Percentiles rank a stretch among this genome's conserved stretches.
Evolutionary conservation across 306 rosid genomes (phyloP).

Genomic region (Luffa acutangula): DNA sequence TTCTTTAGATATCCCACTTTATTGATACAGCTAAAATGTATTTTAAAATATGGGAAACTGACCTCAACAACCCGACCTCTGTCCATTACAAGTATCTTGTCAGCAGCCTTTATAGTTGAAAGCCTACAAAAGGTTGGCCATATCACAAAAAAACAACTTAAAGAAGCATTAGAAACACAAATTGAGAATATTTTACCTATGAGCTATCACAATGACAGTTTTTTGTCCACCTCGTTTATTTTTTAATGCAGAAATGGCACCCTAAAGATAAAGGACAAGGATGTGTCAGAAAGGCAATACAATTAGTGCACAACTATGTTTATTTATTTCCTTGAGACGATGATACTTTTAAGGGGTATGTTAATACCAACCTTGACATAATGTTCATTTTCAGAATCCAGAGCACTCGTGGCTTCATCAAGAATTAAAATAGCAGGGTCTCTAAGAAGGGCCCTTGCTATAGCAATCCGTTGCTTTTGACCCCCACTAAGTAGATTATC

Average conservation of each 20-base stretch:
- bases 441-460: slow-evolving; percentile 43
- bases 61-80: slow-evolving; percentile 34
- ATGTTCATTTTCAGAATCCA: slow-evolving; percentile 34
- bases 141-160: neutral
- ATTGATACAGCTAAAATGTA: neutral
- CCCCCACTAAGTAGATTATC: slow-evolving; percentile 37
- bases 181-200: slow-evolving; percentile 16
- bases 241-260: slow-evolving; percentile 16
- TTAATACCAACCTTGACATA: slow-evolving; percentile 20
- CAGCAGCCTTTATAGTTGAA: slow-evolving; percentile 34
- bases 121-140: slow-evolving; percentile 17
- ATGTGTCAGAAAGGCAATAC: neutral
- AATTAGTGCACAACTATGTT: neutral
- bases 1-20: neutral
- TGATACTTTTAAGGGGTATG: neutral
- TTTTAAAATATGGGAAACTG: neutral
- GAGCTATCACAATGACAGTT: slow-evolving; percentile 34
- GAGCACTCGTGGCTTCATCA: slow-evolving; percentile 46
- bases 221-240: slow-evolving; percentile 18
- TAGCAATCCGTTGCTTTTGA: slow-evolving; percentile 45
- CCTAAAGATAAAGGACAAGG: slow-evolving; percentile 15
- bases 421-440: slow-evolving; percentile 37
- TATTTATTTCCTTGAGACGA: neutral
- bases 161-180: neutral
- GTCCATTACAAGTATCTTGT: slow-evolving; percentile 36